Evolutionary conservation across 352 stramenopile species (phyloP).

Genomic region (Phytophthora podocarpi): DNA sequence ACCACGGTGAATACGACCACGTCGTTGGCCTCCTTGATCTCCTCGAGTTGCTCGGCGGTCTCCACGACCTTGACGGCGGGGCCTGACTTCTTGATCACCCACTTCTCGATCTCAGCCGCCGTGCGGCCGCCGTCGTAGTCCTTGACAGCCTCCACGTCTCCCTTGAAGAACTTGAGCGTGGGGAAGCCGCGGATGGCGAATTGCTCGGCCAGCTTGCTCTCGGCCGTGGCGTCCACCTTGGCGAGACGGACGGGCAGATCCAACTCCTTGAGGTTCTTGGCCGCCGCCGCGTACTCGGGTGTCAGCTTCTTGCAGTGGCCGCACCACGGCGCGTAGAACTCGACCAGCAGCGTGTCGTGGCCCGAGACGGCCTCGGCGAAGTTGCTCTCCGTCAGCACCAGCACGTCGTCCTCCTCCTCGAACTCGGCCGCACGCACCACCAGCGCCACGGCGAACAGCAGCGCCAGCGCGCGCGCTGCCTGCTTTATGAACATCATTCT

Average conservation of each 20-base stretch:
- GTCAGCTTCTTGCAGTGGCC: slow-evolving; percentile 94
- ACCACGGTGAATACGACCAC: slow-evolving; percentile 88
- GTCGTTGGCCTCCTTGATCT: slow-evolving; percentile 83
- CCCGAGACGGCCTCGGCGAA: slow-evolving; percentile 88
- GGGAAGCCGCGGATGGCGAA: slow-evolving; percentile 90
- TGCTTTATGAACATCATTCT: slow-evolving; percentile 72
- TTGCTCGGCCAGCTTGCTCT: slow-evolving; percentile 81
- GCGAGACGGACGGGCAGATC: slow-evolving; percentile 81
- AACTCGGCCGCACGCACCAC: slow-evolving; percentile 54
- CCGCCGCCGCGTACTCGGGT: slow-evolving; percentile 90
- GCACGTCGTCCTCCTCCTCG: slow-evolving; percentile 91
- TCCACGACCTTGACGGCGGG: slow-evolving; percentile 86
- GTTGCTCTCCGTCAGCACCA: slow-evolving; percentile 92
- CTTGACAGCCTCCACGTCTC: slow-evolving; percentile 77
- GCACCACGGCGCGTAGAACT: slow-evolving; percentile 96
- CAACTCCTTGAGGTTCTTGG: slow-evolving; percentile 78
- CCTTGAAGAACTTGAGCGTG: slow-evolving; percentile 94
- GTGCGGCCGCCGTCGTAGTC: slow-evolving; percentile 90
- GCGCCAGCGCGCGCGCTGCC: slow-evolving; percentile 43
- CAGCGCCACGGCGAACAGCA: slow-evolving; percentile 57
- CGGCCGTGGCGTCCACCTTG: slow-evolving; percentile 89
- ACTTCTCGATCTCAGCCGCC: slow-evolving; percentile 87
- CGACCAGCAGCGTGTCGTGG: slow-evolving; percentile 89
- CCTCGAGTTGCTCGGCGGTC: slow-evolving; percentile 68
- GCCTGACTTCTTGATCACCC: slow-evolving; percentile 92